phyloP scores from a whole-genome alignment of 2,329 filamentous ascomycete species.

The Scedosporium dehoogii region DNA sequence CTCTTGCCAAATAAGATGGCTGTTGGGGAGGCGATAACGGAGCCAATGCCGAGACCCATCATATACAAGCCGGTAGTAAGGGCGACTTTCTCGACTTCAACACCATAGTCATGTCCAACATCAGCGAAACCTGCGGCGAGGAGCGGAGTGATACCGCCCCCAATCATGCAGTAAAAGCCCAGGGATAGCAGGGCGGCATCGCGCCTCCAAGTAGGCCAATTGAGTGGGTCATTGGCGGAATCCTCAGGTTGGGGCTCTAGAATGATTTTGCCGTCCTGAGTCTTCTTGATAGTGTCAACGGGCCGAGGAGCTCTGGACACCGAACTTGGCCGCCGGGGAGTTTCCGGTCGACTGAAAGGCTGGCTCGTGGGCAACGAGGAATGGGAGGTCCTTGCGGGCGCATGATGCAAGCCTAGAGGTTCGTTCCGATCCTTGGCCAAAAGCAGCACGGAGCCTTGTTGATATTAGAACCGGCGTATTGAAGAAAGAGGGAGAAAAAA shows the following conservation, averaged over 20 bases:
- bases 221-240: slow-evolving; percentile 80
- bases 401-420: slow-evolving; percentile 47
- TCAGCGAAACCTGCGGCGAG: slow-evolving; percentile 83
- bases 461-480: background rate
- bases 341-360: slow-evolving; percentile 22
- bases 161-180: slow-evolving; percentile 87
- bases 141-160: slow-evolving; percentile 84
- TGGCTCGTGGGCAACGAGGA: slow-evolving; percentile 44
- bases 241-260: slow-evolving; percentile 89
- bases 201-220: slow-evolving; percentile 77
- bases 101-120: slow-evolving; percentile 55
- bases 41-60: slow-evolving; percentile 82
- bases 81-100: slow-evolving; percentile 64
- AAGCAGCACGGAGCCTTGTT: slow-evolving; percentile 47
- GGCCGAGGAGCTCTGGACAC: background rate
- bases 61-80: slow-evolving; percentile 89
- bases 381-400: slow-evolving; percentile 46
- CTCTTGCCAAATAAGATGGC: slow-evolving; percentile 87
- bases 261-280: slow-evolving; percentile 72
- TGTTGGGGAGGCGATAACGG: slow-evolving; percentile 75
- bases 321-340: slow-evolving; percentile 14
- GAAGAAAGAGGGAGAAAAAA: background rate
- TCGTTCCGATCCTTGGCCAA: slow-evolving; percentile 46
- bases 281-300: slow-evolving; percentile 48
- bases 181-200: slow-evolving; percentile 72